Conservation (phyloP, 2,329 filamentous ascomycete species). For the Neofusicoccum laricinum region DNA sequence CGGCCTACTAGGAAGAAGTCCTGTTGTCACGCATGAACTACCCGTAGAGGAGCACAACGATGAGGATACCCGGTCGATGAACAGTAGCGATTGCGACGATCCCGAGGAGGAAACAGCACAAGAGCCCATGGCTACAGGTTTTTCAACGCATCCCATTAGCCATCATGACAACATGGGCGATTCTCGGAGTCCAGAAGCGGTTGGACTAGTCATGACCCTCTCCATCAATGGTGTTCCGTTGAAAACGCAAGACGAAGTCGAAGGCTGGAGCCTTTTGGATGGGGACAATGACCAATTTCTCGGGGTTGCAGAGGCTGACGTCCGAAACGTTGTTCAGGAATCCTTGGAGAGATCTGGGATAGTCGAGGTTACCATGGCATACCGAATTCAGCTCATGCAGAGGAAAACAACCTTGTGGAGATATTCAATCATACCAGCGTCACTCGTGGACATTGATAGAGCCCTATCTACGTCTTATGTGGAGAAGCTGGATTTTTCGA, state of each 20-base stretch:
- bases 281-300: too few relatives aligned
- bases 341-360: neutral
- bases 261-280: neutral
- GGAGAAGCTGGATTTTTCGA: neutral
- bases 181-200: neutral
- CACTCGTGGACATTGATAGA: neutral
- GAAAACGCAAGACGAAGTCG: neutral
- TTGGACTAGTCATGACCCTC: neutral
- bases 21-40: too few relatives aligned
- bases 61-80: too few relatives aligned
- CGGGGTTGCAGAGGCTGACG: neutral
- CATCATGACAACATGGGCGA: neutral
- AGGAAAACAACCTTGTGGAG: neutral
- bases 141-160: too few relatives aligned
- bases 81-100: too few relatives aligned
- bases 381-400: neutral
- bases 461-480: neutral
- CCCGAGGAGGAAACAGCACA: too few relatives aligned
- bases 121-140: too few relatives aligned
- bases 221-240: neutral
- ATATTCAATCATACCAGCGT: neutral
- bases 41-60: too few relatives aligned
- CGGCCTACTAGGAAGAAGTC: too few relatives aligned
- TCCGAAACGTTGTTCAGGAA: neutral
- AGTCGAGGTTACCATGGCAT: neutral